Percentiles rank a stretch among this genome's conserved stretches.
These are phyloP conservation scores for Firmiana major DNA, from an alignment of 345 rosid species.

Conservation along the genomic window DNA sequence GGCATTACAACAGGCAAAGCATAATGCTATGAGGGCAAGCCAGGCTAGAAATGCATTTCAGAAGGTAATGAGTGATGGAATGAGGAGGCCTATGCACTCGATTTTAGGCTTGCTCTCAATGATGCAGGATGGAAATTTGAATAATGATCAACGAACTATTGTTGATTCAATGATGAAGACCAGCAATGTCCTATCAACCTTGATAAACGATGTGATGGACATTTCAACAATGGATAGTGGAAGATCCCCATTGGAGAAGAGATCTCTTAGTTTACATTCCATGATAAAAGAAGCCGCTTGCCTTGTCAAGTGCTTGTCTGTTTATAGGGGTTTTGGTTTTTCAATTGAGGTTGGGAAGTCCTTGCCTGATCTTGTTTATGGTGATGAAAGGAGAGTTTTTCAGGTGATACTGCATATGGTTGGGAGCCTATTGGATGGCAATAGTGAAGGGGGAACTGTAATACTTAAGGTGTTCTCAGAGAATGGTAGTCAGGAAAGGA, in stretches of 20 bases:
- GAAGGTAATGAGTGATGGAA: constrained; percentile 87
- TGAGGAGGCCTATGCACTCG: constrained; percentile 94
- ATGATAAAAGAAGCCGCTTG: constrained; percentile 73
- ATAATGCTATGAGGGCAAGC: constrained; percentile 83
- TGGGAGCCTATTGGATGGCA: constrained; percentile 61
- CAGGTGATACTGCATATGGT: constrained; percentile 92
- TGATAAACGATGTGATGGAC: constrained; percentile 87
- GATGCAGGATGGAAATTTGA: constrained; percentile 62
- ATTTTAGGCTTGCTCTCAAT: constrained; percentile 73
- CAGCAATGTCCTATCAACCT: constrained; percentile 64
- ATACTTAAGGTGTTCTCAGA: constrained; percentile 48
- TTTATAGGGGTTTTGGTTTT: constrained; percentile 58
- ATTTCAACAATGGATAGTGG: constrained; percentile 58
- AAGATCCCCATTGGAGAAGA: constrained; percentile 60
- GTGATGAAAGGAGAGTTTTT: constrained; percentile 81
- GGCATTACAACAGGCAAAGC: constrained; percentile 61
- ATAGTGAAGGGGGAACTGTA: constrained; percentile 44
- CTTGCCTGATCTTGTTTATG: constrained; percentile 69
- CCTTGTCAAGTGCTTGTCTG: constrained; percentile 75
- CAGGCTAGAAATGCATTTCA: constrained; percentile 75
- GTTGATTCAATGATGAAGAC: constrained; percentile 80
- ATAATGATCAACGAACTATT: constrained; percentile 52
- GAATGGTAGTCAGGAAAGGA: constrained; percentile 61
- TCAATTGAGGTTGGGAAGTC: constrained; percentile 63
- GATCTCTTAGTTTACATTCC: constrained; percentile 55